Evolutionary conservation across 2,329 filamentous ascomycete genomes (phyloP), one percentile per base, ranked within the genome.

Genomic region (Torrubiella hemipterigena): DNA sequence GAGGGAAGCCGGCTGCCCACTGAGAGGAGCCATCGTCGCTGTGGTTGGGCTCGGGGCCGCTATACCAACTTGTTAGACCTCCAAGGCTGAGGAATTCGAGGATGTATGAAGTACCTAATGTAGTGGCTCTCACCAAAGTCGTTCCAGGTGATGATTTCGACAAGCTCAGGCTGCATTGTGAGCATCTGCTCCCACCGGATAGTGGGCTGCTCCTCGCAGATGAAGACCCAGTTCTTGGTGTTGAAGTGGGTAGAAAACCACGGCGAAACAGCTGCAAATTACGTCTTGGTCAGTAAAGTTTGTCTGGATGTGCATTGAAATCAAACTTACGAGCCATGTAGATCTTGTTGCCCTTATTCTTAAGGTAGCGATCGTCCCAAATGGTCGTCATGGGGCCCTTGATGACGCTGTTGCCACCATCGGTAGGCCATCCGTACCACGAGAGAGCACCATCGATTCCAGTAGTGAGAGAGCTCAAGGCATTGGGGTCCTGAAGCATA

Each of bases 11-110:
- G 24, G 60, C 55, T 29, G 58, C 59, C 60, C 59, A 63, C 42
- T 54, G 61, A 15, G 52, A 59, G 26, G 59, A 65, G 38, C 57
- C 63, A 38, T 57, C 63, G 28, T 59, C 58, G 36, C 56, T 55
- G 44, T 47, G 48, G 10, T 41, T 44, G 21, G 42, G 42, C 31
- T 44, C 28, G 17, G 34, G 19, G 30, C 37, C 42, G 9, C 42
- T 44, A 13, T 21, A n/a, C n/a, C n/a, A n/a, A n/a, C n/a, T n/a
- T n/a, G n/a, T n/a, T n/a, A n/a, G n/a, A n/a, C n/a, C n/a, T n/a
- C n/a, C n/a, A n/a, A n/a, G n/a, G n/a, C n/a, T n/a, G n/a, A n/a
- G n/a, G n/a, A n/a, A n/a, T n/a, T n/a, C n/a, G n/a, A n/a, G n/a
- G n/a, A n/a, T n/a, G n/a, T n/a, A n/a, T n/a, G n/a, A n/a, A n/a